Conservation (phyloP, 176 grass and related monocot genomes). For the Oryza glumipatula region DNA sequence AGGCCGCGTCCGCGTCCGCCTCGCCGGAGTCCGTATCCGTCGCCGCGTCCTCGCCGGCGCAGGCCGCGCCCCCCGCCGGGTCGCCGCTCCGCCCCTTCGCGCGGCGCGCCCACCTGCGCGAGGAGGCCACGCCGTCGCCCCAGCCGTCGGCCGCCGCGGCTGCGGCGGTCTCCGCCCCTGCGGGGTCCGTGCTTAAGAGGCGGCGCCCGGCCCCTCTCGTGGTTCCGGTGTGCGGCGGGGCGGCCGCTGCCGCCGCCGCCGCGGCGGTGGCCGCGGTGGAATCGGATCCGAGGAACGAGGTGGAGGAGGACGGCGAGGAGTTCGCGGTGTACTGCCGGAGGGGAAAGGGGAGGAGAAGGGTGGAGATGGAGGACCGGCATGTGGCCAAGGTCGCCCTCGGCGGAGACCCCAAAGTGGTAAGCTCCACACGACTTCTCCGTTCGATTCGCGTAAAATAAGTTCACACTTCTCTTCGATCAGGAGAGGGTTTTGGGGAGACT, state of each 20-base stretch:
- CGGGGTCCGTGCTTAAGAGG: conserved; percentile 70
- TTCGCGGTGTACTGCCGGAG: conserved; percentile 85
- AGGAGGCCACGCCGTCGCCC: conserved; percentile 39
- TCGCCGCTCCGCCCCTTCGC: conserved; percentile 51
- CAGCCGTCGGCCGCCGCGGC: background rate
- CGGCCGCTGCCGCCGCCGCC: conserved; percentile 10
- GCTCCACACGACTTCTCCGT: background rate
- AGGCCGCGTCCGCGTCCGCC: conserved; percentile 33
- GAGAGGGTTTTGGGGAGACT: background rate
- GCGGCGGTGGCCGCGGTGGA: conserved; percentile 51
- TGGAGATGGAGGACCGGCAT: conserved; percentile 95
- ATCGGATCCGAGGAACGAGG: conserved; percentile 65
- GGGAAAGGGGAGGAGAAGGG: conserved; percentile 76
- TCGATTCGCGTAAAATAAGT: background rate
- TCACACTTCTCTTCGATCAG: background rate
- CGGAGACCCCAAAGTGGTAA: conserved; percentile 79
- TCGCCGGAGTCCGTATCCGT: conserved; percentile 63
- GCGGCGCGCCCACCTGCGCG: conserved; percentile 49
- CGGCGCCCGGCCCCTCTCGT: conserved; percentile 73
- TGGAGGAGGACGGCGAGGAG: conserved; percentile 69
- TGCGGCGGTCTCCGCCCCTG: background rate
- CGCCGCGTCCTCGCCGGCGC: conserved; percentile 39
- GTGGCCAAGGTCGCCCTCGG: conserved; percentile 65
- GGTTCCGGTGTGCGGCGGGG: conserved; percentile 47
- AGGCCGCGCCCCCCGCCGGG: conserved; percentile 38